Percentiles rank a stretch among this genome's conserved stretches.
Evolutionary conservation across 352 stramenopile genomes (phyloP).

Genomic region (Paralagenidium karlingii): DNA sequence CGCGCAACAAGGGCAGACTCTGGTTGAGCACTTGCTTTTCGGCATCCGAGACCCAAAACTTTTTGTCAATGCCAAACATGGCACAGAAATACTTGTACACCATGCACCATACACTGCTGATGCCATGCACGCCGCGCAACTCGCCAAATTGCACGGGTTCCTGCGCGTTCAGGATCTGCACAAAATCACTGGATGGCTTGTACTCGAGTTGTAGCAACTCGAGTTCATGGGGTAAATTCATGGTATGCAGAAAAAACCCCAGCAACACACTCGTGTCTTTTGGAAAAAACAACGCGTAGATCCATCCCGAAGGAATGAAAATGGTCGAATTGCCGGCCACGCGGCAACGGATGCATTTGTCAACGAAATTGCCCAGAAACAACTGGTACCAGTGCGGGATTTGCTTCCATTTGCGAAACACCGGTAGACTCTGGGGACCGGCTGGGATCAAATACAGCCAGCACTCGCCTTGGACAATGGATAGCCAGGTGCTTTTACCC

Average conservation of each 20-base stretch:
- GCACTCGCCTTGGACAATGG: constrained; percentile 40
- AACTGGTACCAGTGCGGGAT: constrained; percentile 17
- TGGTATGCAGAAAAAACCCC: too few relatives aligned
- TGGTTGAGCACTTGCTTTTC: constrained; percentile 40
- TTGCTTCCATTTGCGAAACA: constrained; percentile 44
- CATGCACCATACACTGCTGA: constrained; percentile 50
- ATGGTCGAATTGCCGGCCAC: constrained; percentile 33
- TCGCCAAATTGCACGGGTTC: too few relatives aligned
- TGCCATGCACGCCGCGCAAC: constrained; percentile 46
- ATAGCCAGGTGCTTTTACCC: constrained; percentile 46
- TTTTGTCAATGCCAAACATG: constrained; percentile 6
- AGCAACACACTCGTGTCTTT: too few relatives aligned
- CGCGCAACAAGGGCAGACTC: constrained; percentile 30
- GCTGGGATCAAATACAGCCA: constrained; percentile 61
- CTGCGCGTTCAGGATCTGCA: too few relatives aligned
- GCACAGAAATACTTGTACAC: constrained; percentile 30
- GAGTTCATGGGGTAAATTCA: too few relatives aligned
- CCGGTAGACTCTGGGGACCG: constrained; percentile 20
- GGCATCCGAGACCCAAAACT: too few relatives aligned
- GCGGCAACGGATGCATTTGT: constrained; percentile 60
- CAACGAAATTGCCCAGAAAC: constrained; percentile 54
- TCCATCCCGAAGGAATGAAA: constrained; percentile 52
- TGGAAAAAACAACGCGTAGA: constrained; percentile 45
- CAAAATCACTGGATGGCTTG: too few relatives aligned
- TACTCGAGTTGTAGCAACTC: too few relatives aligned